A percentile compares a stretch with the other conserved stretches of the same genome.
These are phyloP conservation scores for Trametes hirsuta DNA, from an alignment of 1,284 basidiomycete genomes.

Conservation along the genomic window DNA sequence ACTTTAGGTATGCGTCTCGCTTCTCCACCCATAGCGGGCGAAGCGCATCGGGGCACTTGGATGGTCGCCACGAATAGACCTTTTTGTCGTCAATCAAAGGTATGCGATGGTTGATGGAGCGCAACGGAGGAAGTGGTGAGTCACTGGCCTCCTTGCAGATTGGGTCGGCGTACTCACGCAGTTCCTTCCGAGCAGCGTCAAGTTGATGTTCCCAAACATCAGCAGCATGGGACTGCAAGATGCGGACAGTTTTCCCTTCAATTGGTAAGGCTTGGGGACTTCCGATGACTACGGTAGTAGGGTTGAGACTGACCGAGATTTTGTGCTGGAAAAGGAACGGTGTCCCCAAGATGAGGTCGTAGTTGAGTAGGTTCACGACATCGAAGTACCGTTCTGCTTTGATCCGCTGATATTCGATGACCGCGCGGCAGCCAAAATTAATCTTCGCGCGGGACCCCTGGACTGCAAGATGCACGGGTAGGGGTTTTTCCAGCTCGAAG, in stretches of 20 bases:
- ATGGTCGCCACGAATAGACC: conserved; percentile 35
- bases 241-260: conserved; percentile 16
- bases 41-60: conserved; percentile 34
- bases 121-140: conserved; percentile 36
- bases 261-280: conserved; percentile 16
- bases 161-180: conserved; percentile 26
- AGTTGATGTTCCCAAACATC: conserved; percentile 23
- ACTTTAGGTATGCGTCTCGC: conserved; percentile 31
- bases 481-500: conserved; percentile 5
- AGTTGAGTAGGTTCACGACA: conserved; percentile 30
- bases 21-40: conserved; percentile 32
- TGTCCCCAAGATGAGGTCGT: conserved; percentile 23
- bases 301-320: conserved; percentile 26
- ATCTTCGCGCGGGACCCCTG: conserved; percentile 13
- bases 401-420: conserved; percentile 36
- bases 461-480: conserved; percentile 12
- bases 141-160: conserved; percentile 34
- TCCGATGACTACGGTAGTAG: conserved; percentile 22
- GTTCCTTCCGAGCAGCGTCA: conserved; percentile 12
- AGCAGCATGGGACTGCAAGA: conserved; percentile 16
- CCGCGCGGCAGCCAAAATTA: conserved; percentile 2
- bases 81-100: conserved; percentile 40
- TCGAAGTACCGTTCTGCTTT: conserved; percentile 32
- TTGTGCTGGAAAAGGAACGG: conserved; percentile 33
- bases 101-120: conserved; percentile 42